phyloP scores from a whole-genome alignment of 495 filamentous ascomycete species.

The Penicillium fimorum region DNA sequence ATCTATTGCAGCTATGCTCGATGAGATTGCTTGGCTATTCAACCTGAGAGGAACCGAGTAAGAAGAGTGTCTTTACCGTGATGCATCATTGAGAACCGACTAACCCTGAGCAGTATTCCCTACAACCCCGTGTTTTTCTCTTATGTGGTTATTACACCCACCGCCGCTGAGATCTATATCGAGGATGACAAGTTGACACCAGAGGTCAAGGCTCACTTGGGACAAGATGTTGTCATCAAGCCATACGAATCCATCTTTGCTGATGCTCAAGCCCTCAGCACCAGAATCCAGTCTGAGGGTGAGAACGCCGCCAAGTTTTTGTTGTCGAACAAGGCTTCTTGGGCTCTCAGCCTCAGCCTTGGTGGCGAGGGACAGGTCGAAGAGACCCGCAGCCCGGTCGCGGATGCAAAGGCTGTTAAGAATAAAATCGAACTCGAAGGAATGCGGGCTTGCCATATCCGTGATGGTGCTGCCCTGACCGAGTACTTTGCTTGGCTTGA shows the following conservation, averaged over 20 bases:
- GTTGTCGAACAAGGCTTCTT: conserved; percentile 86
- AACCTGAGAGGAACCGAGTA: conserved; percentile 93
- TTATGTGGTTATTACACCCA: conserved; percentile 85
- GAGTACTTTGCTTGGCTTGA: conserved; percentile 98
- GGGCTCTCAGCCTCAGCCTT: conserved; percentile 84
- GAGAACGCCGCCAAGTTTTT: conserved; percentile 63
- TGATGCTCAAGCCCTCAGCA: conserved; percentile 64
- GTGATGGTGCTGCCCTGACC: conserved; percentile 88
- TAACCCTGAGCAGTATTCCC: conserved; percentile 62
- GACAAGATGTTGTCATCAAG: conserved; percentile 68
- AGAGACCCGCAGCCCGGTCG: conserved; percentile 81
- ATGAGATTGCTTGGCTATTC: conserved; percentile 97
- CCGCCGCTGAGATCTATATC: conserved; percentile 79
- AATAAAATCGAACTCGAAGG: conserved; percentile 89
- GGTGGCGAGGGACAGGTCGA: conserved; percentile 88
- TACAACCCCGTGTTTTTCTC: conserved; percentile 99
- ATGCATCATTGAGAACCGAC: background rate
- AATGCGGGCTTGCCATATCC: conserved; percentile 90
- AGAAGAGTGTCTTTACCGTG: conserved; percentile 17
- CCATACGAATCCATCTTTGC: conserved; percentile 84
- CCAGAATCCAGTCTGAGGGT: conserved; percentile 37
- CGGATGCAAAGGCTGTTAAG: conserved; percentile 97
- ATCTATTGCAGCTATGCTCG: conserved; percentile 66
- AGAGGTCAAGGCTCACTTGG: conserved; percentile 69
- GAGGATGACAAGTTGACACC: conserved; percentile 72